phyloP scores from a whole-genome alignment of 73 alveolate species.

The Symbiodinium natans region DNA sequence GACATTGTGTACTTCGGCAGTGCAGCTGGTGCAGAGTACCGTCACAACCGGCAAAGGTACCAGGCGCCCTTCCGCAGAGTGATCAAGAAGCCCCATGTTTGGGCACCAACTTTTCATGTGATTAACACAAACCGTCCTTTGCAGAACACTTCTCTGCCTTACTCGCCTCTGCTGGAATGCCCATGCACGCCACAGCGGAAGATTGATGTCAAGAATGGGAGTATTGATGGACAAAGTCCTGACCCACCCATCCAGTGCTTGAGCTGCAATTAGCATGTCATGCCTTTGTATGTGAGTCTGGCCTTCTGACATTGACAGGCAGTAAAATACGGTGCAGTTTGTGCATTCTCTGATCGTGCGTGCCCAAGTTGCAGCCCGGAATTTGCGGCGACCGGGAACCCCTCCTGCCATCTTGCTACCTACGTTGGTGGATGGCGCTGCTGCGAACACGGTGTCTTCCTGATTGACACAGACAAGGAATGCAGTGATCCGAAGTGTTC shows the following conservation, averaged over 20 bases:
- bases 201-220: constrained; percentile 53
- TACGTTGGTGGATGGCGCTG: constrained; percentile 92
- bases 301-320: too few relatives aligned
- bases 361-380: constrained; percentile 36
- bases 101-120: constrained; percentile 72
- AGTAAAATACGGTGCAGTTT: too few relatives aligned
- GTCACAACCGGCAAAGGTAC: constrained; percentile 90
- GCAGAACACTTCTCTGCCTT: constrained; percentile 43
- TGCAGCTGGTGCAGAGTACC: constrained; percentile 93
- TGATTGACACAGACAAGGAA: constrained; percentile 88
- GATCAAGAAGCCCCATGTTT: constrained; percentile 48
- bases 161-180: constrained; percentile 88
- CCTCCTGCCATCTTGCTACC: constrained; percentile 75
- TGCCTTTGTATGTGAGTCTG: too few relatives aligned
- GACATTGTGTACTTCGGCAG: constrained; percentile 83
- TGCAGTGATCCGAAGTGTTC: constrained; percentile 67
- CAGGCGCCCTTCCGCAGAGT: constrained; percentile 29
- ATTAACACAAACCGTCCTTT: constrained; percentile 73
- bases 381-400: constrained; percentile 68
- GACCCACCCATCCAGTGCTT: constrained; percentile 39
- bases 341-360: too few relatives aligned
- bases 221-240: constrained; percentile 64
- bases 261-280: background rate
- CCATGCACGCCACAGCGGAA: constrained; percentile 94
- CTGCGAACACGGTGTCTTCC: constrained; percentile 88